phyloP scores from a whole-genome alignment of 1,284 basidiomycete species.

The Trichosporon sp. region DNA sequence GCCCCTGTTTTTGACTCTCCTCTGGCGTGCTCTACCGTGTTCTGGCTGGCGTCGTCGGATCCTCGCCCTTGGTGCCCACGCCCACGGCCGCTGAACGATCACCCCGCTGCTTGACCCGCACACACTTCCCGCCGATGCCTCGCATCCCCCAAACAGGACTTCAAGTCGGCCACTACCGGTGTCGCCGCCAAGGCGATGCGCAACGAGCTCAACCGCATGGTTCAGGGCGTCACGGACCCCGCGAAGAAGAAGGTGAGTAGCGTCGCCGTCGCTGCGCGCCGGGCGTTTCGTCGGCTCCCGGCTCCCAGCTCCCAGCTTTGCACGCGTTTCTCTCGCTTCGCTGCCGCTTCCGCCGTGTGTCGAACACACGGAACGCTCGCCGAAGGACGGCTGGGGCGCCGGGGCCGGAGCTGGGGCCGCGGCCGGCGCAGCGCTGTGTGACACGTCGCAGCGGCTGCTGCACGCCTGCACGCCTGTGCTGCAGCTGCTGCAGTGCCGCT shows the following conservation, averaged over 20 bases:
- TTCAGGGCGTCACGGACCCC: constrained; percentile 72
- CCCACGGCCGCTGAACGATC: neutral
- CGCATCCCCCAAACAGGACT: constrained; percentile 53
- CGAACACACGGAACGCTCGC: neutral
- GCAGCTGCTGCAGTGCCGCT: too few species aligned
- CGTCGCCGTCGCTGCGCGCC: too few species aligned
- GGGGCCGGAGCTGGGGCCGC: too few species aligned
- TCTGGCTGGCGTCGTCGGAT: neutral
- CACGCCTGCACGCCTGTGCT: neutral
- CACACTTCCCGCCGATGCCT: neutral
- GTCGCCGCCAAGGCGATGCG: constrained; percentile 97
- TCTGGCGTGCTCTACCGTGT: neutral
- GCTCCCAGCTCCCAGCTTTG: neutral
- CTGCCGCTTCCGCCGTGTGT: neutral
- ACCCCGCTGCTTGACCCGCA: neutral
- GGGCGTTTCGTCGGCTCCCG: too few species aligned
- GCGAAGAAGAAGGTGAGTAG: constrained; percentile 70
- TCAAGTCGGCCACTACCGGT: constrained; percentile 97
- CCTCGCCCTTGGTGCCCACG: neutral
- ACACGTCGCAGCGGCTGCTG: neutral
- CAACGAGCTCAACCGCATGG: constrained; percentile 94
- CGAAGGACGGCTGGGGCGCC: neutral
- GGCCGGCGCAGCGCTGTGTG: neutral
- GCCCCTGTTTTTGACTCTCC: neutral
- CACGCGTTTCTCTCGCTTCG: neutral